Evolutionary conservation across 2,329 filamentous ascomycete genomes (phyloP), one percentile per base, ranked within the genome.

Genomic region (Ophiocordyceps robertsii): DNA sequence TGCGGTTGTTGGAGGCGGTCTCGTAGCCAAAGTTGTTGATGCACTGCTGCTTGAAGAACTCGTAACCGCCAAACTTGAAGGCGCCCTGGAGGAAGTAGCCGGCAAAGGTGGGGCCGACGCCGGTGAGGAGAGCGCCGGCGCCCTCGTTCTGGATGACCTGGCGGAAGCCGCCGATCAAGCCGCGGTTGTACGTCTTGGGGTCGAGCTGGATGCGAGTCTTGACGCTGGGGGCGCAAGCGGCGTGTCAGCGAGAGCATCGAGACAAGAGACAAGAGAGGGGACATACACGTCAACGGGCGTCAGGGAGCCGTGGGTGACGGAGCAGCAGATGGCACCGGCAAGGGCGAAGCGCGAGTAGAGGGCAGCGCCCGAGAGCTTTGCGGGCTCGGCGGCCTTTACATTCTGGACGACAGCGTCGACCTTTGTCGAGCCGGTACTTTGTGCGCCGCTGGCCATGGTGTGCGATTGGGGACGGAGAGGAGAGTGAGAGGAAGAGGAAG

Each of bases 211-310:
- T 93, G 68, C 85, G 80, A 58, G 87, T 94, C 81, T 94, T 94
- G 76, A 94, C 85, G 69, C 86, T 93, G 63, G 51, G 17, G 24
- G 8, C 19, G 7, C 14, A 12, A 17, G 10, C 14, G 7, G 13
- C 11, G 35, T 2, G 16, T 19, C n/a, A 19, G 27, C 14, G 6
- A 8, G 10, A n/a, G 14, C 33, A 14, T 27, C 14, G n/a, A 36
- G 14, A 5, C 33, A 16, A 4, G 12, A 19, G 19, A 19, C 19
- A 19, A 4, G 19, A 19, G 19, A 19, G 3, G 30, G 6, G 38
- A 85, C 90, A 69, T 92, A 96, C 90, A 98, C 92, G 84, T 98
- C 92, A 68, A 98, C 88, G 62, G 92, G 92, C 56, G 92, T 98
- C 59, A 96, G 81, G 61, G 77, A 84, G 68, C 90, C 92, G 79